Conservation (phyloP, 169 alveolate genomes). For the Eimeria necatrix region DNA sequence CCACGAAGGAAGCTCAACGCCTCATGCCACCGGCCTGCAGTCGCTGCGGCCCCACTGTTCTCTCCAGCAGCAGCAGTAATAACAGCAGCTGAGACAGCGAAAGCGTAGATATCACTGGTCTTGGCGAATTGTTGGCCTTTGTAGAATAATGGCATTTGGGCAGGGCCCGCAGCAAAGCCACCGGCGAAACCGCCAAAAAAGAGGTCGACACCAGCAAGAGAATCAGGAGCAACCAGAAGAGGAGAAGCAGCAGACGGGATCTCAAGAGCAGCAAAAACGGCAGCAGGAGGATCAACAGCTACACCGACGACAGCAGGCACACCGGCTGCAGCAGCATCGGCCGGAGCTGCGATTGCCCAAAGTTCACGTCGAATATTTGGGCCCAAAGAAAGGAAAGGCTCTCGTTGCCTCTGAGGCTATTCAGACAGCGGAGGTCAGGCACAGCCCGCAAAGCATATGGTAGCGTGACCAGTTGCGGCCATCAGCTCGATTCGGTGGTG, state of each 20-base stretch:
- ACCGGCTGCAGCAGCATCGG: constrained; percentile 53
- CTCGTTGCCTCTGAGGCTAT: constrained; percentile 55
- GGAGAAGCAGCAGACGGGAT: not conserved
- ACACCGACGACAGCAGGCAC: not conserved
- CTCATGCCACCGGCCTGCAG: no score
- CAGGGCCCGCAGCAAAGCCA: no score
- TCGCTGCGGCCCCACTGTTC: no score
- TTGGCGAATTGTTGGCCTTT: no score
- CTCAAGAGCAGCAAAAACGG: not conserved
- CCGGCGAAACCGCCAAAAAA: no score
- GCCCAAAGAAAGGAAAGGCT: constrained; percentile 11
- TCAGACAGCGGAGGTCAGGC: constrained; percentile 5
- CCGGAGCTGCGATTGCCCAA: not conserved
- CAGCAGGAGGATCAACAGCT: not conserved
- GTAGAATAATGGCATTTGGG: no score
- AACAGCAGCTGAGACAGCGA: no score
- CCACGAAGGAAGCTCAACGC: no score
- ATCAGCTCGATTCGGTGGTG: not conserved
- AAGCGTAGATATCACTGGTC: no score
- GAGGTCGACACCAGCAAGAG: not conserved
- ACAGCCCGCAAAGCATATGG: no score
- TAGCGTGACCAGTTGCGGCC: no score
- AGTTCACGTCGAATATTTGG: constrained; percentile 26
- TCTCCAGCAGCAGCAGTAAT: no score
- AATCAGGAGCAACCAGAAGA: not conserved